These are phyloP conservation scores for Mycena kentingensis DNA, from an alignment of 768 basidiomycete genomes.

Conservation along the genomic window DNA sequence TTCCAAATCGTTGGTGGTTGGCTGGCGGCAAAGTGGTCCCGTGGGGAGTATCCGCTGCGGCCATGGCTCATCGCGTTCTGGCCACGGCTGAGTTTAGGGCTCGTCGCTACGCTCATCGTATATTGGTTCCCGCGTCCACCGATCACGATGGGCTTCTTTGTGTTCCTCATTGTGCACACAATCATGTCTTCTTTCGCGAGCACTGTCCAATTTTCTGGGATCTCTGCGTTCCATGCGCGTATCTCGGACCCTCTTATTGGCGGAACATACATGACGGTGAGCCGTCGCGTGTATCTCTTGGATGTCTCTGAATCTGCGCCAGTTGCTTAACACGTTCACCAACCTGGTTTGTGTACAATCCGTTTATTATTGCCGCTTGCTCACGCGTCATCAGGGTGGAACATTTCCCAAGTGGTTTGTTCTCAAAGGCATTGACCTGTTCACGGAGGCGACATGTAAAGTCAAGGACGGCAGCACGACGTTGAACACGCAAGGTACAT, in stretches of 20 bases:
- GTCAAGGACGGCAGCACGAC: conserved; percentile 59
- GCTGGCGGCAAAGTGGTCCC: conserved; percentile 90
- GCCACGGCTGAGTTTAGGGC: conserved; percentile 76
- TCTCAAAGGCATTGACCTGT: conserved; percentile 89
- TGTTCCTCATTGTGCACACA: conserved; percentile 77
- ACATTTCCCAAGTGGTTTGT: conserved; percentile 98
- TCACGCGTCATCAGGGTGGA: too few species aligned
- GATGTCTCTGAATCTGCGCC: conserved; percentile 11
- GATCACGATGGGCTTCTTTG: conserved; percentile 74
- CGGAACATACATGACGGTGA: conserved; percentile 98
- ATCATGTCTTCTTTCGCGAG: conserved; percentile 86
- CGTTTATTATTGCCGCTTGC: too few species aligned
- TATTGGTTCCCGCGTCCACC: conserved; percentile 82
- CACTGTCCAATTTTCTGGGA: conserved; percentile 98
- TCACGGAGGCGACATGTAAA: conserved; percentile 83
- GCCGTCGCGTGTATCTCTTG: conserved; percentile 28
- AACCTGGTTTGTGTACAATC: too few species aligned
- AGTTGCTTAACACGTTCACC: conserved; percentile 93
- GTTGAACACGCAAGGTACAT: conserved; percentile 56
- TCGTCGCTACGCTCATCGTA: conserved; percentile 75
- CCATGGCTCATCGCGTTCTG: conserved; percentile 93
- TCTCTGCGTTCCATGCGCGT: conserved; percentile 97
- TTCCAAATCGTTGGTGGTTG: conserved; percentile 96
- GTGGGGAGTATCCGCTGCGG: conserved; percentile 73
- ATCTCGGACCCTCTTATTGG: conserved; percentile 96